phyloP scores from a whole-genome alignment of 2,329 filamentous ascomycete species.

The Clarireedia homoeocarpa region DNA sequence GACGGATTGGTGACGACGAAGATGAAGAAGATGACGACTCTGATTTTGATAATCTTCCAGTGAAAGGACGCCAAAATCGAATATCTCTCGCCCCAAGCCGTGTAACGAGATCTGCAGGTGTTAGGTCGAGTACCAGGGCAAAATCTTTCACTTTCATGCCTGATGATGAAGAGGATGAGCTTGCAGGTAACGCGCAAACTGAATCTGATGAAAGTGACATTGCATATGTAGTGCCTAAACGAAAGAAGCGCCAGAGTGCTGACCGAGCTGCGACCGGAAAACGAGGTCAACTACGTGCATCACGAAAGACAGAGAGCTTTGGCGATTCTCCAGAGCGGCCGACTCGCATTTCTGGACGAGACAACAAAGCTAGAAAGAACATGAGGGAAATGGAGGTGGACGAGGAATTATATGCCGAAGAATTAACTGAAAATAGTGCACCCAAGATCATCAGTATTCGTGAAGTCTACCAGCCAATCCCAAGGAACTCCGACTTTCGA shows the following conservation, averaged over 20 bases:
- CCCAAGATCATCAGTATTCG: conserved; percentile 57
- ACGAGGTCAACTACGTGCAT: conserved; percentile 9
- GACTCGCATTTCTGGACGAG: conserved; percentile 30
- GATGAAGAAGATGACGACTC: conserved; percentile 9
- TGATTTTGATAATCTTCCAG: not conserved
- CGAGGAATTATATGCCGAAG: conserved; percentile 41
- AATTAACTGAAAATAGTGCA: conserved; percentile 36
- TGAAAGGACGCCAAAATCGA: not conserved
- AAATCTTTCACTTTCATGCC: conserved; percentile 1
- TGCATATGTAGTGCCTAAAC: conserved; percentile 40
- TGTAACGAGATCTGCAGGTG: conserved; percentile 17
- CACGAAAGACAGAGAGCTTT: conserved; percentile 9
- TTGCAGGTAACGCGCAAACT: conserved; percentile 14
- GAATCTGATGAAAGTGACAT: conserved; percentile 40
- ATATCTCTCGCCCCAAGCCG: conserved; percentile 11
- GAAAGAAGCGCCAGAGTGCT: conserved; percentile 9
- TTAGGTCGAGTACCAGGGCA: conserved; percentile 5
- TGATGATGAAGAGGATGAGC: conserved; percentile 21
- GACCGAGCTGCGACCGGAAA: conserved; percentile 6
- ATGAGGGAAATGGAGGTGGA: conserved; percentile 44
- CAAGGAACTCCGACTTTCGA: conserved; percentile 58
- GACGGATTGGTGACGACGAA: conserved; percentile 8
- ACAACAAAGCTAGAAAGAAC: conserved; percentile 27
- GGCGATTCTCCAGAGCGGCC: conserved; percentile 17
- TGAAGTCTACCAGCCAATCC: conserved; percentile 62